These are phyloP conservation scores for Pinus taeda DNA, from an alignment of 75 land plant genomes.

Conservation along the genomic window DNA sequence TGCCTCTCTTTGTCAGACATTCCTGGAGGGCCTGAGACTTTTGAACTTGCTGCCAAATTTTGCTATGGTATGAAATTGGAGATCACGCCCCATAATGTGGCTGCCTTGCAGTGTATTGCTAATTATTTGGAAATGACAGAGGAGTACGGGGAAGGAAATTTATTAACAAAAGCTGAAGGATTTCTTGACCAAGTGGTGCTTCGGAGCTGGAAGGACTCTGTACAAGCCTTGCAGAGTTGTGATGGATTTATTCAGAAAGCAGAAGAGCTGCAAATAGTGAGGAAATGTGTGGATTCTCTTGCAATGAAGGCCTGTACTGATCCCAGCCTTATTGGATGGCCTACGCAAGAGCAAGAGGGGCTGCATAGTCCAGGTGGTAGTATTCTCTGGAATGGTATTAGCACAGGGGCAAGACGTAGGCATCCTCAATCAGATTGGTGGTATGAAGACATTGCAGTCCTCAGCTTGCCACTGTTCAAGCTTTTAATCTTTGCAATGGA, in stretches of 20 bases:
- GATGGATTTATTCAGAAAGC: conserved; percentile 13
- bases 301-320: conserved; percentile 24
- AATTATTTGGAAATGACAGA: conserved; percentile 32
- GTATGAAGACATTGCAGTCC: conserved; percentile 16
- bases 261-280: conserved; percentile 24
- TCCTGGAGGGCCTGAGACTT: conserved; percentile 25
- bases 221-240: conserved; percentile 18
- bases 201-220: conserved; percentile 26
- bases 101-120: conserved; percentile 24
- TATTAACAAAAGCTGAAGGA: conserved; percentile 14
- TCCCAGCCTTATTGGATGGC: conserved; percentile 21
- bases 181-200: conserved; percentile 23
- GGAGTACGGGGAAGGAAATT: conserved; percentile 28
- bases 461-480: conserved; percentile 22
- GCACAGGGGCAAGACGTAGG: conserved; percentile 11
- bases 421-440: conserved; percentile 20
- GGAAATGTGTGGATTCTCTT: conserved; percentile 23
- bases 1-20: conserved; percentile 12
- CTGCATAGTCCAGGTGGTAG: conserved; percentile 16
- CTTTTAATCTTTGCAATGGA: conserved; percentile 21
- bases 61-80: conserved; percentile 29
- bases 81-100: conserved; percentile 24
- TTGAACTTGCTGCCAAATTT: conserved; percentile 34
- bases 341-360: conserved; percentile 3
- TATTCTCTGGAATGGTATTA: conserved; percentile 23